phyloP scores from a whole-genome alignment of 2,329 filamentous ascomycete species.

The Aschersonia sp. region DNA sequence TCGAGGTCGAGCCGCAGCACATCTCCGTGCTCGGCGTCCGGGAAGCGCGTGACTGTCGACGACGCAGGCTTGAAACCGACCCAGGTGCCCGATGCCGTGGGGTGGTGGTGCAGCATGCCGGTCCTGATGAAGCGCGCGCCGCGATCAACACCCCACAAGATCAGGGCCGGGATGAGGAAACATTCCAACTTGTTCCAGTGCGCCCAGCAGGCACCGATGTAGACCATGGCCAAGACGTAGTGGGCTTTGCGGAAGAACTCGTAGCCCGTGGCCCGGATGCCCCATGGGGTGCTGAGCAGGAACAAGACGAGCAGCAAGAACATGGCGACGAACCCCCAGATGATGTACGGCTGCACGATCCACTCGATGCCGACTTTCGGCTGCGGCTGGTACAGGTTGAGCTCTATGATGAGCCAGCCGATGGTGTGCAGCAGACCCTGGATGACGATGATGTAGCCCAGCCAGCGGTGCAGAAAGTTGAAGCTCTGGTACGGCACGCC shows the following conservation, averaged over 20 bases:
- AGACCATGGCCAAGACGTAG: slow-evolving; percentile 58
- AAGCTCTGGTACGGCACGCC: slow-evolving; percentile 65
- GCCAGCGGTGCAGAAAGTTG: slow-evolving; percentile 66
- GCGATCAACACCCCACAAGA: slow-evolving; percentile 52
- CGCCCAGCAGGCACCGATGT: slow-evolving; percentile 61
- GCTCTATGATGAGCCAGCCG: slow-evolving; percentile 54
- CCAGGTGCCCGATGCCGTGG: slow-evolving; percentile 17
- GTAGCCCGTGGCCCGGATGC: slow-evolving; percentile 54
- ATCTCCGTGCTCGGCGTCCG: slow-evolving; percentile 40
- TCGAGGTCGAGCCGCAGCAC: slow-evolving; percentile 53
- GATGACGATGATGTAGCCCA: slow-evolving; percentile 56
- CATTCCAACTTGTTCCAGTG: slow-evolving; percentile 57
- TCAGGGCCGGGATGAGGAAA: slow-evolving; percentile 52
- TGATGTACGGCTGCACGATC: slow-evolving; percentile 51
- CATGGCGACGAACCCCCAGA: slow-evolving; percentile 61
- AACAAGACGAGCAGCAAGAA: slow-evolving; percentile 46
- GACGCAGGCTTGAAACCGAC: slow-evolving; percentile 40
- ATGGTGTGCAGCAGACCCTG: slow-evolving; percentile 58
- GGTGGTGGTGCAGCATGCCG: slow-evolving; percentile 44
- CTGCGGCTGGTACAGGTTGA: slow-evolving; percentile 55
- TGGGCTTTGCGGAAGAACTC: slow-evolving; percentile 66
- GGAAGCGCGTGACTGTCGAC: slow-evolving; percentile 31
- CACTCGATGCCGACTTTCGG: slow-evolving; percentile 41
- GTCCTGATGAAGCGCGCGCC: slow-evolving; percentile 42
- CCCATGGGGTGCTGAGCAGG: slow-evolving; percentile 38